Percentiles rank a stretch among this genome's conserved stretches.
These are phyloP conservation scores for Babesia sp. DNA, from an alignment of 169 alveolate species.

Conservation along the genomic window DNA sequence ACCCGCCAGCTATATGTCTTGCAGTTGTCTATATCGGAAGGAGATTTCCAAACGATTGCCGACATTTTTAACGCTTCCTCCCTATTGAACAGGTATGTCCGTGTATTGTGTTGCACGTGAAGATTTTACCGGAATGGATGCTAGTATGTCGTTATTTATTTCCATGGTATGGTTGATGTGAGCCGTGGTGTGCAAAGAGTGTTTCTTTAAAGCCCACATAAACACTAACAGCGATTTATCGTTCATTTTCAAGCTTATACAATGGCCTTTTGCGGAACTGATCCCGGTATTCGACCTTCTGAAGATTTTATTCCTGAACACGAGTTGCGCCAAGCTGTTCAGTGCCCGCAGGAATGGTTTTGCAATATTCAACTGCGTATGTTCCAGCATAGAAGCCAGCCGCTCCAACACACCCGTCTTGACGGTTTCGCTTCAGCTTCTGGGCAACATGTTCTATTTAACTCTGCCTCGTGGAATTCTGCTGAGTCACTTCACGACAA, in stretches of 20 bases:
- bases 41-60: not conserved
- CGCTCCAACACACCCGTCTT: constrained; percentile 10
- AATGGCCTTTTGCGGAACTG: constrained; percentile 53
- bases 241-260: constrained; percentile 45
- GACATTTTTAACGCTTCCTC: not conserved
- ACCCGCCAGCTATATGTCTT: not conserved
- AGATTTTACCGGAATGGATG: too few relatives aligned
- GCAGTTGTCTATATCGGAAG: constrained; percentile 11
- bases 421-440: constrained; percentile 47
- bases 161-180: too few relatives aligned
- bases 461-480: constrained; percentile 34
- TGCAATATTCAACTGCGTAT: not conserved
- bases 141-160: too few relatives aligned
- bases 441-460: constrained; percentile 39
- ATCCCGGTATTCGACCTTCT: constrained; percentile 58
- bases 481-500: constrained; percentile 23
- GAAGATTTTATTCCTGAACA: constrained; percentile 20
- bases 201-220: too few relatives aligned
- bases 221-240: constrained; percentile 22
- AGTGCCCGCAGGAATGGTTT: constrained; percentile 38
- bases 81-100: not conserved
- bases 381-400: not conserved
- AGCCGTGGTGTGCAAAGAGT: too few relatives aligned
- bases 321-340: constrained; percentile 14
- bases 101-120: too few relatives aligned